Evolutionary conservation across 495 filamentous ascomycete genomes (phyloP).

Genomic region (Saxophila tyrrhenica): DNA sequence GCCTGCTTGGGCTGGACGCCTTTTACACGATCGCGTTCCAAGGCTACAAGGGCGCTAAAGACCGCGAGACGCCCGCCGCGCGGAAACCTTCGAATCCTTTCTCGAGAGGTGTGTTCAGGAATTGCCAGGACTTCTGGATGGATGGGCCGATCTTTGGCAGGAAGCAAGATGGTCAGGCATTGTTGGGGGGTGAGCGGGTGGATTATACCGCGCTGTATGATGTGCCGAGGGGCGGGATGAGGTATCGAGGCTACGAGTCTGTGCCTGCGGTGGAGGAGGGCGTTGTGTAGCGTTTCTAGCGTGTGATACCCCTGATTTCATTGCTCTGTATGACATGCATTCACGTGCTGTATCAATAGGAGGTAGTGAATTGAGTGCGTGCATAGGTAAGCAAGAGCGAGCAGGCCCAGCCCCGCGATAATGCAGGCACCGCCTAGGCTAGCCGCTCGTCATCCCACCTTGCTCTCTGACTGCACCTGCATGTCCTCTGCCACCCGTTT

Average conservation of each 20-base stretch:
- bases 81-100: constrained; percentile 63
- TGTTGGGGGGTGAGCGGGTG: constrained; percentile 65
- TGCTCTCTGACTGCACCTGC: neutral
- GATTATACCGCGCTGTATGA: constrained; percentile 90
- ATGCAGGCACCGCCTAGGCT: too few relatives aligned
- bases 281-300: neutral
- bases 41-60: constrained; percentile 46
- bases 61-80: constrained; percentile 43
- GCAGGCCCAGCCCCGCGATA: too few relatives aligned
- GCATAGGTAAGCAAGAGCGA: too few relatives aligned
- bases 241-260: constrained; percentile 25
- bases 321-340: neutral
- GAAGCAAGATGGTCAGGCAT: constrained; percentile 52
- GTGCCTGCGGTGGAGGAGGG: constrained; percentile 16
- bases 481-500: neutral
- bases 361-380: too few relatives aligned
- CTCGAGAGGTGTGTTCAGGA: constrained; percentile 65
- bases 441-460: neutral
- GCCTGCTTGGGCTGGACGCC: constrained; percentile 77
- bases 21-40: constrained; percentile 60
- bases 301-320: neutral
- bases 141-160: constrained; percentile 74
- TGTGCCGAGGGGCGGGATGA: constrained; percentile 53
- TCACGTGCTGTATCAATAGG: neutral
- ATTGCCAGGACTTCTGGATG: constrained; percentile 95